Conservation (phyloP, 495 filamentous ascomycete genomes). For the Podospora tetraspora region DNA sequence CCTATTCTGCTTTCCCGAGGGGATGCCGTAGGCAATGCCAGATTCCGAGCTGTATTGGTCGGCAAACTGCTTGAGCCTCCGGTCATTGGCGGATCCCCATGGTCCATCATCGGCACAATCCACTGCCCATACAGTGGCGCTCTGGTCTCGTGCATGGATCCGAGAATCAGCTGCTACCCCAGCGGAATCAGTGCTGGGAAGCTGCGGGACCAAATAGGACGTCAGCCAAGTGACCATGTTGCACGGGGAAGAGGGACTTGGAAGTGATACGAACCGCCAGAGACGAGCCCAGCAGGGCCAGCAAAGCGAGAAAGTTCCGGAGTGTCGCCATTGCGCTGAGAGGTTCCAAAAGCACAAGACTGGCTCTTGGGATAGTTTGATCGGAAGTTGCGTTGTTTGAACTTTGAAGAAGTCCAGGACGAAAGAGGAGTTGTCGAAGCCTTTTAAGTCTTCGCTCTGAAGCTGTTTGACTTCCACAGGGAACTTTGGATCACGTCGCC, state of each 20-base stretch:
- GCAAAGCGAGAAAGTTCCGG: background rate
- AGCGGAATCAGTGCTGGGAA: background rate
- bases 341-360: background rate
- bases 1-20: background rate
- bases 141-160: background rate
- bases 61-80: background rate
- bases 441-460: background rate
- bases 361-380: background rate
- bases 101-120: background rate
- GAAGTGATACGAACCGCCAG: background rate
- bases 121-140: background rate
- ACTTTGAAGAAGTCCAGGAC: background rate
- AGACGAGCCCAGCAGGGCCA: background rate
- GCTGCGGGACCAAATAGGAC: background rate
- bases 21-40: too few relatives aligned
- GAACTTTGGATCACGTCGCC: background rate
- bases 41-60: too few relatives aligned
- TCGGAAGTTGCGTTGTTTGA: background rate
- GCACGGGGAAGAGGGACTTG: background rate
- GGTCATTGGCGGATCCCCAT: background rate
- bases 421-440: background rate
- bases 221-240: background rate
- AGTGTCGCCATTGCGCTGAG: background rate
- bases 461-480: background rate
- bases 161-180: background rate